Conservation (phyloP, 1,284 basidiomycete species). For the Cystobasidiaceae sp. region DNA sequence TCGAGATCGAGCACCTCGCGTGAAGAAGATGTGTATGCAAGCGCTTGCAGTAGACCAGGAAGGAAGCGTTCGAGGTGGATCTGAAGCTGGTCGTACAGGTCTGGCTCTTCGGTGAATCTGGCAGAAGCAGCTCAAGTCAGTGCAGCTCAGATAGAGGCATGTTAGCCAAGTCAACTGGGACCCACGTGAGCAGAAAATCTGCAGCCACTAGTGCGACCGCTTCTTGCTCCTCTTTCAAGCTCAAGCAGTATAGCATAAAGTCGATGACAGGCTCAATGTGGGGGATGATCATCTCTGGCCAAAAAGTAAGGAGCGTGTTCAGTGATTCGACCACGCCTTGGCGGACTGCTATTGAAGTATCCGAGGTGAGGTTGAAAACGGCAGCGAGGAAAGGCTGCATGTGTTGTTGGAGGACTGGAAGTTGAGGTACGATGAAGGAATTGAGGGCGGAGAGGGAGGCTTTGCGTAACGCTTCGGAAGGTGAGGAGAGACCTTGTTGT, state of each 20-base stretch:
- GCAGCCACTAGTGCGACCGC: constrained; percentile 91
- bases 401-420: constrained; percentile 7
- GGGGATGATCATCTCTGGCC: constrained; percentile 24
- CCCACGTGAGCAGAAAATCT: constrained; percentile 95
- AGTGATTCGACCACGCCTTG: constrained; percentile 21
- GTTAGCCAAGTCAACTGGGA: background rate
- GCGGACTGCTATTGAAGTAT: constrained; percentile 17
- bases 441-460: constrained; percentile 91
- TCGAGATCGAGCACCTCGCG: constrained; percentile 86
- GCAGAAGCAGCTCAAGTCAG: background rate
- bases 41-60: constrained; percentile 88
- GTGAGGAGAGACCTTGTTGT: constrained; percentile 56
- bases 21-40: constrained; percentile 95
- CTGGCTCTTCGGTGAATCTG: constrained; percentile 83
- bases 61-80: constrained; percentile 82
- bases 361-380: constrained; percentile 22
- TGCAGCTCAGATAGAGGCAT: background rate
- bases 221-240: constrained; percentile 85
- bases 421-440: constrained; percentile 69
- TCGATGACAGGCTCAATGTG: constrained; percentile 30
- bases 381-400: constrained; percentile 11
- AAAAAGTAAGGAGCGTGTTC: constrained; percentile 23
- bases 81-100: constrained; percentile 73
- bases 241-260: constrained; percentile 29
- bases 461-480: constrained; percentile 77